Conservation (phyloP, 2,329 filamentous ascomycete genomes). For the Ophiostoma sp. region DNA sequence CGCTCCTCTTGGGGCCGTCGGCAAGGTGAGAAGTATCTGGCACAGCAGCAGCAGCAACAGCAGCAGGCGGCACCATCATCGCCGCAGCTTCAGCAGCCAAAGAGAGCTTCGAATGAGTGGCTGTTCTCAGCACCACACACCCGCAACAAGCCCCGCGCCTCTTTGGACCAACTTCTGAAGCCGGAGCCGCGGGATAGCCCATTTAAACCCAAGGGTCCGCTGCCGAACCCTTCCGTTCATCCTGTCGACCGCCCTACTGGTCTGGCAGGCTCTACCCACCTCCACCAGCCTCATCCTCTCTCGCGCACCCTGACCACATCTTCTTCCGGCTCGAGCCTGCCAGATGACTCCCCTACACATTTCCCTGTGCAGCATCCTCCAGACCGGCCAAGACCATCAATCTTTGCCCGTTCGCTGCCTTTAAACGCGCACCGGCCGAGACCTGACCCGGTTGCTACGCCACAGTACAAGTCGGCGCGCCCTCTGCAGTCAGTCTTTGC, state of each 20-base stretch:
- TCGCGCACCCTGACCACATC: constrained; percentile 86
- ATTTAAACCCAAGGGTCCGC: constrained; percentile 57
- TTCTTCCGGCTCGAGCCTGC: constrained; percentile 75
- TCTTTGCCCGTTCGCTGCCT: constrained; percentile 76
- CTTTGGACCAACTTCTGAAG: constrained; percentile 74
- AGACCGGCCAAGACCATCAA: constrained; percentile 52
- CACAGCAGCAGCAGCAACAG: constrained; percentile 51
- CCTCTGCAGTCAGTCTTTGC: constrained; percentile 83
- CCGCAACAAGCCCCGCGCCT: constrained; percentile 70
- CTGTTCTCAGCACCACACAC: constrained; percentile 53
- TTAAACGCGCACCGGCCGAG: constrained; percentile 55
- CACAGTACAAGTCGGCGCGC: constrained; percentile 74
- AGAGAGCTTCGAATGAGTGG: constrained; percentile 27
- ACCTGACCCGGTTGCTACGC: constrained; percentile 63
- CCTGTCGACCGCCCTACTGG: constrained; percentile 41
- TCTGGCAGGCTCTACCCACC: background rate
- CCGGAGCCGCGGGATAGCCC: constrained; percentile 63
- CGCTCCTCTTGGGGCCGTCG: constrained; percentile 64
- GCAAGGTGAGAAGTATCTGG: constrained; percentile 57
- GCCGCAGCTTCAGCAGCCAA: constrained; percentile 20
- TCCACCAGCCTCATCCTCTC: constrained; percentile 72
- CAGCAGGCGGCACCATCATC: constrained; percentile 19
- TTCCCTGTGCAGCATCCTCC: constrained; percentile 54
- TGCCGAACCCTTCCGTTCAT: constrained; percentile 57
- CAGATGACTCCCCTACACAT: constrained; percentile 70